phyloP scores from a whole-genome alignment of 192 early-diverging fungal species.

The Backusella sp. region DNA sequence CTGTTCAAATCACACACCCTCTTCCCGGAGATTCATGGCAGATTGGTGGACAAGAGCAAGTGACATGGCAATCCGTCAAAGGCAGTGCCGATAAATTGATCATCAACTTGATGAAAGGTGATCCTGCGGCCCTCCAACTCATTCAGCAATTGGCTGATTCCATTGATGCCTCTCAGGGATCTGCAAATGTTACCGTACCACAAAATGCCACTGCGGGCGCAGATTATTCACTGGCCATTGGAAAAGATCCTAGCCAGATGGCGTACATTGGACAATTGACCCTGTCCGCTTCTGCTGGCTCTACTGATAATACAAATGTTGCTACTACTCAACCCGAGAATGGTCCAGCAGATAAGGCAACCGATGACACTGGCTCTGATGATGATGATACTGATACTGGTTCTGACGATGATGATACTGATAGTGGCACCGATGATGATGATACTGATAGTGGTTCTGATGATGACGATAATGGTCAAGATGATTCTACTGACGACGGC shows the following conservation, averaged over 20 bases:
- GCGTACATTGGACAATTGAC: slow-evolving; percentile 27
- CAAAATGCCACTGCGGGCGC: slow-evolving; percentile 13
- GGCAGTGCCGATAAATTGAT: slow-evolving; percentile 12
- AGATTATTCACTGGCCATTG: slow-evolving; percentile 25
- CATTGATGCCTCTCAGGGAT: background rate
- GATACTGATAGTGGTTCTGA: background rate
- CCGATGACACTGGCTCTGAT: background rate
- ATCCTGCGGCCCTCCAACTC: slow-evolving; percentile 12
- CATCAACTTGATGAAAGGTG: slow-evolving; percentile 23
- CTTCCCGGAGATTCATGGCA: slow-evolving; percentile 19
- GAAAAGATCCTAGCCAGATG: slow-evolving; percentile 6
- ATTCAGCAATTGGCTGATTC: slow-evolving; percentile 2
- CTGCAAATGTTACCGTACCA: slow-evolving; percentile 12
- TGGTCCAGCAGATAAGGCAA: background rate
- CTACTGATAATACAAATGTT: background rate
- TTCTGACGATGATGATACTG: background rate
- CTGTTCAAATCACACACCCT: slow-evolving; percentile 21
- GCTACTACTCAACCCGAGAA: background rate
- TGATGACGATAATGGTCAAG: background rate
- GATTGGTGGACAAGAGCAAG: slow-evolving; percentile 8
- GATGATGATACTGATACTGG: background rate
- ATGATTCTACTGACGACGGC: background rate
- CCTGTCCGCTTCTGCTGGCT: background rate
- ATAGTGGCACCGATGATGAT: too few relatives aligned
- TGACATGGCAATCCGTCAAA: slow-evolving; percentile 14